Base-by-base conservation (phyloP, 2,329 filamentous ascomycete species). In the Ophiostoma ulmi region DNA sequence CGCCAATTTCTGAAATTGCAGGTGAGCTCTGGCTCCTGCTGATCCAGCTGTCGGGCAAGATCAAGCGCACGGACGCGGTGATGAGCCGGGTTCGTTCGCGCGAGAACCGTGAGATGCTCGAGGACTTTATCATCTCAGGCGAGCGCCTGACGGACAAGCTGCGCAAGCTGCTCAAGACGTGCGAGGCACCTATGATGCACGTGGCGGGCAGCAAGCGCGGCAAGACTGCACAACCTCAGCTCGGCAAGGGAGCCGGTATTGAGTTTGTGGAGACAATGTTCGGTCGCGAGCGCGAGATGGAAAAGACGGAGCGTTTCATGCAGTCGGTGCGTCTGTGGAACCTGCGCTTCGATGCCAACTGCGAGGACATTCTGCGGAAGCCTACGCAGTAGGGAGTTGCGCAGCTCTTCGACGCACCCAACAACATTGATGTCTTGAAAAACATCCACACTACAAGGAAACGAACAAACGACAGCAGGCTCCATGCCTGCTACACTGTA, bases 261-360 rank as follows among this genome's bases (percentile, higher is more conserved):
- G 94, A 97, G 83, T 98, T 99, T 77, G 94, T 99, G 77, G 91
- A 97, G 79, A 94, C 93, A 69, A 92, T 99, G 76, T 98, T 98
- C 76, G 94, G 94, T 74, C 90, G 91, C 73, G 94, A 98, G 78
- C 88, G 93, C 73, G 92, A 97, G 81, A 85, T 97, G 70, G 90
- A 94, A 79, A 90, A 90, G 80, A 97, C 94, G 1, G 93, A 97
- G 83, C 92, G 91, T 80, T 88, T 97, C 81, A 98, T 98, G 93
- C 89, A 91, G 74, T 89, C 88, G 74, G 90, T 97, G 77, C 88
- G 92, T 68, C 85, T 94, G 48, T 99, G 94, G 92, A 93, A 91
- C 79, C 88, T 96, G 81, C 91, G 94, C 66, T 99, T 97, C 80
- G 93, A 97, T 77, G 92, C 92, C 80, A 97, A 98, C 84, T 97